Evolutionary conservation across 1,139 yeast species (phyloP).

Genomic region (Candida sanyaensis): DNA sequence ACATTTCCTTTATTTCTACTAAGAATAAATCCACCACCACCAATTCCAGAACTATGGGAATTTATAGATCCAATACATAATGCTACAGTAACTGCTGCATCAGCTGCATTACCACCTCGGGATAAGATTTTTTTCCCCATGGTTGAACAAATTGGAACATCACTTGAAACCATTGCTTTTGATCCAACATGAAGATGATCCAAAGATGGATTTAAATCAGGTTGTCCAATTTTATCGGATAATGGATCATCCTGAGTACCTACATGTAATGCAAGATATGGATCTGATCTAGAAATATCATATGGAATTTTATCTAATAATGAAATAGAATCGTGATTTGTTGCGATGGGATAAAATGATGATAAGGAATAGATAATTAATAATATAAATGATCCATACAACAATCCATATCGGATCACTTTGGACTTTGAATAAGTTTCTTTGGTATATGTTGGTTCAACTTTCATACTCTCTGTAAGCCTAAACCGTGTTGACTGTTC

Average conservation of each 20-base stretch:
- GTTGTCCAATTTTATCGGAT: constrained; percentile 28
- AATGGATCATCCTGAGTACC: constrained; percentile 10
- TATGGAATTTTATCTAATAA: constrained; percentile 6
- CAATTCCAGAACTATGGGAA: constrained; percentile 86
- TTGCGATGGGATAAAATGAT: background rate
- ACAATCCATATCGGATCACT: background rate
- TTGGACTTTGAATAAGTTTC: background rate
- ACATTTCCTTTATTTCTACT: constrained; percentile 42
- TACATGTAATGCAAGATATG: constrained; percentile 10
- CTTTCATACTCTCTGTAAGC: background rate
- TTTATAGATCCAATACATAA: constrained; percentile 85
- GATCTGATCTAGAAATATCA: constrained; percentile 10
- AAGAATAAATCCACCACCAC: constrained; percentile 86
- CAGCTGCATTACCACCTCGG: constrained; percentile 75
- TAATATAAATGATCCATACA: background rate
- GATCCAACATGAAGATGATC: constrained; percentile 31
- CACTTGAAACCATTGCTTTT: constrained; percentile 75
- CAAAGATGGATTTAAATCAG: constrained; percentile 33
- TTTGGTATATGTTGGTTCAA: background rate
- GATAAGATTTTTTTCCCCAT: constrained; percentile 64
- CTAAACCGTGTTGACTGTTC: too few species aligned
- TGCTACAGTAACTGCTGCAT: constrained; percentile 88
- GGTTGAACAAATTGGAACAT: constrained; percentile 68
- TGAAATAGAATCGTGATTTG: background rate
- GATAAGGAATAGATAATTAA: constrained; percentile 3